phyloP scores from a whole-genome alignment of 129 eudicot species.

The Flaveria ramosissima region DNA sequence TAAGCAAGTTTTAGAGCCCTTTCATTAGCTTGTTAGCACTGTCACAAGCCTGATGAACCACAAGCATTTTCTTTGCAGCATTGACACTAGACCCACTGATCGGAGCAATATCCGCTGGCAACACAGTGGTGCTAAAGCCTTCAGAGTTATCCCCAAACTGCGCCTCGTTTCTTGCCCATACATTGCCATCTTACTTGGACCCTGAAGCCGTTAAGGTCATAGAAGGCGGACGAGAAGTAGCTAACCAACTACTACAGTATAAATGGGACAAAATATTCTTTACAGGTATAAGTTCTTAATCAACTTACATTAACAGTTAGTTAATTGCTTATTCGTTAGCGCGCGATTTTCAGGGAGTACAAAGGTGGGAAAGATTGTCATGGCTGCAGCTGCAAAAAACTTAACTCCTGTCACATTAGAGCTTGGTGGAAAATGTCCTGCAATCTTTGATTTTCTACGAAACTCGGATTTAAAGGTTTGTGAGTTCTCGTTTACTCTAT shows the following conservation, averaged over 20 bases:
- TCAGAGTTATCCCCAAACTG: conserved; percentile 79
- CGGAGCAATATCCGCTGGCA: conserved; percentile 97
- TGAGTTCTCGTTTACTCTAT: neutral
- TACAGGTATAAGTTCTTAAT: conserved; percentile 51
- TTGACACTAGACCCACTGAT: conserved; percentile 80
- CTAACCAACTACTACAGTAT: conserved; percentile 50
- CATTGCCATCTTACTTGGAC: conserved; percentile 71
- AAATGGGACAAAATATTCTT: conserved; percentile 96
- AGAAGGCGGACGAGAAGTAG: conserved; percentile 72
- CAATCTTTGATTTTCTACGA: conserved; percentile 64
- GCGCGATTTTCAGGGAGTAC: conserved; percentile 57
- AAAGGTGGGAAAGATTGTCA: conserved; percentile 61
- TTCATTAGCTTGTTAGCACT: neutral
- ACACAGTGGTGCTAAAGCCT: conserved; percentile 73
- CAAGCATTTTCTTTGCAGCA: conserved; percentile 46
- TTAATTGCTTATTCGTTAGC: neutral
- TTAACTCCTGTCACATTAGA: conserved; percentile 88
- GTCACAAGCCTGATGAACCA: neutral
- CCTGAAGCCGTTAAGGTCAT: conserved; percentile 61
- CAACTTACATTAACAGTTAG: neutral
- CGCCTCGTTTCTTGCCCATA: conserved; percentile 65
- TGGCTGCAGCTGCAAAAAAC: conserved; percentile 89
- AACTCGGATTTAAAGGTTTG: conserved; percentile 70
- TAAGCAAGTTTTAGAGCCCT: conserved; percentile 35
- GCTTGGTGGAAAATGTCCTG: conserved; percentile 94